These are phyloP conservation scores for Psilocybe tampanensis DNA, from an alignment of 768 basidiomycete genomes.

Conservation along the genomic window DNA sequence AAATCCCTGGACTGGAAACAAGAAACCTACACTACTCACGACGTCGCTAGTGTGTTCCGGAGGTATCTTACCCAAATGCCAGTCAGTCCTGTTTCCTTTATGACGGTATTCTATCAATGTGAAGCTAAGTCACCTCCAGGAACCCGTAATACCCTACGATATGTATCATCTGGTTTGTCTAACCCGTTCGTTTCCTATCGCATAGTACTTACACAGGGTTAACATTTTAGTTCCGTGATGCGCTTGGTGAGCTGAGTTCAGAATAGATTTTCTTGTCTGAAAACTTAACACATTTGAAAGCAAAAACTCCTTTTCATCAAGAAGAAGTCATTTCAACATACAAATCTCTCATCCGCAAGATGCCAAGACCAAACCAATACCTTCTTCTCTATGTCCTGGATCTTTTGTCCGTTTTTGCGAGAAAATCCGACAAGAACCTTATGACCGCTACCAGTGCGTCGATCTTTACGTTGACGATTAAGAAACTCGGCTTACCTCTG, in stretches of 20 bases:
- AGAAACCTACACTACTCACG: conserved; percentile 89
- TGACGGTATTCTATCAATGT: not conserved
- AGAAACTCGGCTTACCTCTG: not conserved
- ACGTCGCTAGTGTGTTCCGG: conserved; percentile 95
- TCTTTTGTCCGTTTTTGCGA: conserved; percentile 91
- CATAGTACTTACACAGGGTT: conserved; percentile 2
- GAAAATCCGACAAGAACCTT: conserved; percentile 88
- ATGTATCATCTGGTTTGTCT: conserved; percentile 83
- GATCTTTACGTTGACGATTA: not conserved
- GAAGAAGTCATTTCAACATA: conserved; percentile 78
- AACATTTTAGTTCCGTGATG: conserved; percentile 73
- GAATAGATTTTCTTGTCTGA: not conserved
- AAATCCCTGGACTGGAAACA: conserved; percentile 91
- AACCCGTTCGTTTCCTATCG: conserved; percentile 12
- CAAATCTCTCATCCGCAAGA: conserved; percentile 78
- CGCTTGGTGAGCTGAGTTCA: conserved; percentile 50
- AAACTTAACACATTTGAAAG: conserved; percentile 37
- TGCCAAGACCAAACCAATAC: conserved; percentile 92
- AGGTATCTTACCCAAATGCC: conserved; percentile 97
- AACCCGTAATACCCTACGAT: conserved; percentile 91
- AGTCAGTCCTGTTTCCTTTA: conserved; percentile 48
- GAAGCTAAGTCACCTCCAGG: conserved; percentile 45
- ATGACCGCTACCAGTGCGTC: conserved; percentile 93
- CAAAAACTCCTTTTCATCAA: conserved; percentile 67
- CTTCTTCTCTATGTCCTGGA: conserved; percentile 97